phyloP scores from a whole-genome alignment of 805 yeast genomes.

The Kuraishia hungarica region DNA sequence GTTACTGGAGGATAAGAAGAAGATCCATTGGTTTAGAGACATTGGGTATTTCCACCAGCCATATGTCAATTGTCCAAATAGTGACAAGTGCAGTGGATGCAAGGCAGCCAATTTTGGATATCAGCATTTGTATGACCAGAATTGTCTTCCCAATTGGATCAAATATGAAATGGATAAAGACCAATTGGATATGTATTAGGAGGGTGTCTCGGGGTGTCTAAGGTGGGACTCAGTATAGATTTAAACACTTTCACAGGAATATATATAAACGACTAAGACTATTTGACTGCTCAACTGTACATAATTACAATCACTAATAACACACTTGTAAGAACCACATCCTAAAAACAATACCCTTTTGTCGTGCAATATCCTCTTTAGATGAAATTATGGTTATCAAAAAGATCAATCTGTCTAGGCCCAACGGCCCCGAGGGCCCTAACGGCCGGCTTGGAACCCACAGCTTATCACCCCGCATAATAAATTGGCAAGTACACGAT shows the following conservation, averaged over 20 bases:
- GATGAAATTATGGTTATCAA: neutral
- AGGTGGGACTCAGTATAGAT: too few relatives aligned
- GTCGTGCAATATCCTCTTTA: too few relatives aligned
- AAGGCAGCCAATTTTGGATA: constrained; percentile 47
- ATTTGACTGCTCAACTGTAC: too few relatives aligned
- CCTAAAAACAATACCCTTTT: too few relatives aligned
- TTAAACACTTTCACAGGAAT: too few relatives aligned
- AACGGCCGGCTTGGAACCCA: too few relatives aligned
- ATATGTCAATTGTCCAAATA: constrained; percentile 66
- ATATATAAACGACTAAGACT: too few relatives aligned
- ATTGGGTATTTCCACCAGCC: constrained; percentile 75
- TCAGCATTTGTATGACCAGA: constrained; percentile 49
- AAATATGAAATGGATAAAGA: constrained; percentile 27
- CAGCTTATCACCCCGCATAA: neutral
- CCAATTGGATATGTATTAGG: constrained; percentile 14
- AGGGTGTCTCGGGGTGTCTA: too few relatives aligned
- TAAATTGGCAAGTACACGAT: neutral
- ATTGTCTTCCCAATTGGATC: constrained; percentile 72
- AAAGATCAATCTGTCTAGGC: too few relatives aligned
- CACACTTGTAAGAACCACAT: too few relatives aligned
- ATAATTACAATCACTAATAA: too few relatives aligned
- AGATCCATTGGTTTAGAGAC: constrained; percentile 82
- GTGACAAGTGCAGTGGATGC: constrained; percentile 35
- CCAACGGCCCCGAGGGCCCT: too few relatives aligned
- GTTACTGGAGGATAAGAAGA: constrained; percentile 57